A percentile compares a stretch with the other conserved stretches of the same genome.
phyloP scores from a whole-genome alignment of 2,329 filamentous ascomycete genomes.

The Calycina marina region DNA sequence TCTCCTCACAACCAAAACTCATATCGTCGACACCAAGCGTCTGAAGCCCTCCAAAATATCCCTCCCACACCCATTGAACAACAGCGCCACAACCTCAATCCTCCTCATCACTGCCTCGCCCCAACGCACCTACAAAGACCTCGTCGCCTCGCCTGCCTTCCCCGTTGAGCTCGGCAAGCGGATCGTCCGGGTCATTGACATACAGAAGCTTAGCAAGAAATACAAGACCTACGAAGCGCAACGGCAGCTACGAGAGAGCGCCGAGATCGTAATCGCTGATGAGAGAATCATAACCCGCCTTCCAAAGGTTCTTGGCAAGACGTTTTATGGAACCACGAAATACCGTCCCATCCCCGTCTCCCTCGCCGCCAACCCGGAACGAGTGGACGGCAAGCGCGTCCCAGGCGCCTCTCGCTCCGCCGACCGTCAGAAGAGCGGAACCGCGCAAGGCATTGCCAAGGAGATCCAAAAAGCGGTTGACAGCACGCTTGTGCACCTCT shows the following conservation, averaged over 20 bases:
- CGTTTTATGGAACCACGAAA: constrained; percentile 69
- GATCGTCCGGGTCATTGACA: constrained; percentile 64
- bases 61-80: constrained; percentile 63
- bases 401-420: constrained; percentile 24
- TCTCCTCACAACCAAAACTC: constrained; percentile 48
- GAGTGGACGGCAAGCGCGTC: constrained; percentile 41
- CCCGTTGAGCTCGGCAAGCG: constrained; percentile 49
- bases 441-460: constrained; percentile 45
- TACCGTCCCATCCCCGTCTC: constrained; percentile 81
- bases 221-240: constrained; percentile 81
- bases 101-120: constrained; percentile 74
- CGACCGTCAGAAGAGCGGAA: constrained; percentile 25
- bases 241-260: constrained; percentile 68
- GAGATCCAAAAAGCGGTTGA: constrained; percentile 69
- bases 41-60: constrained; percentile 75
- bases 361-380: constrained; percentile 47
- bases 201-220: constrained; percentile 75
- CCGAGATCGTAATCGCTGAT: constrained; percentile 90
- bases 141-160: constrained; percentile 61
- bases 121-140: constrained; percentile 81
- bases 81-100: constrained; percentile 50
- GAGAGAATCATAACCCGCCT: constrained; percentile 66
- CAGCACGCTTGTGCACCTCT: constrained; percentile 68
- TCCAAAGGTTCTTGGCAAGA: constrained; percentile 71
- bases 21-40: constrained; percentile 56